These are phyloP conservation scores for Pulicaria dysenterica DNA, from an alignment of 129 eudicot genomes.

Conservation along the genomic window DNA sequence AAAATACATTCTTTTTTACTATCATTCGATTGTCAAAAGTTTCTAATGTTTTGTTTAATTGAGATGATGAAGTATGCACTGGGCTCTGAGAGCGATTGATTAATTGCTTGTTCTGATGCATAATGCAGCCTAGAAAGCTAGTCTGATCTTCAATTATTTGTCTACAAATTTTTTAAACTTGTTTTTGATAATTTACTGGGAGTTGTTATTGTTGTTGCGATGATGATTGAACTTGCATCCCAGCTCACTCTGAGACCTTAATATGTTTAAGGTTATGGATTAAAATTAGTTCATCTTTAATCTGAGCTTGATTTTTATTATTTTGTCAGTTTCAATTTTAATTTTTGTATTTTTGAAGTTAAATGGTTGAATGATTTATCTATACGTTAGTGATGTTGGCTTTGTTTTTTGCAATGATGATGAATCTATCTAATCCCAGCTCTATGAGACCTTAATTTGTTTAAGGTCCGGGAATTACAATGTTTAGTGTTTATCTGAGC, in stretches of 20 bases:
- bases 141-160: slow-evolving; percentile 24
- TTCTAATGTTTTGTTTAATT: not conserved
- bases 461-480: slow-evolving; percentile 37
- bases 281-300: slow-evolving; percentile 29
- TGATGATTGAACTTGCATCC: slow-evolving; percentile 50
- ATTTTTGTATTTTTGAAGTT: too few relatives aligned
- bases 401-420: slow-evolving; percentile 32
- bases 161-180: not conserved
- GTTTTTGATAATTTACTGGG: not conserved
- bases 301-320: slow-evolving; percentile 9
- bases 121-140: slow-evolving; percentile 48
- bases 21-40: too few relatives aligned
- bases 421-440: slow-evolving; percentile 49
- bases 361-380: too few relatives aligned
- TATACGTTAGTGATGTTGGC: too few relatives aligned
- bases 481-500: slow-evolving; percentile 45
- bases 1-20: not conserved
- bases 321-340: not conserved
- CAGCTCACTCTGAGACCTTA: slow-evolving; percentile 49
- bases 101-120: slow-evolving; percentile 46
- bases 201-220: not conserved
- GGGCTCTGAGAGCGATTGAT: slow-evolving; percentile 55
- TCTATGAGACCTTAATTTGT: slow-evolving; percentile 49
- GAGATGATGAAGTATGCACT: slow-evolving; percentile 60
- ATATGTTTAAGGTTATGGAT: slow-evolving; percentile 46